These are phyloP conservation scores for Colletotrichum viniferum DNA, from an alignment of 2,329 filamentous ascomycete genomes.

Conservation along the genomic window DNA sequence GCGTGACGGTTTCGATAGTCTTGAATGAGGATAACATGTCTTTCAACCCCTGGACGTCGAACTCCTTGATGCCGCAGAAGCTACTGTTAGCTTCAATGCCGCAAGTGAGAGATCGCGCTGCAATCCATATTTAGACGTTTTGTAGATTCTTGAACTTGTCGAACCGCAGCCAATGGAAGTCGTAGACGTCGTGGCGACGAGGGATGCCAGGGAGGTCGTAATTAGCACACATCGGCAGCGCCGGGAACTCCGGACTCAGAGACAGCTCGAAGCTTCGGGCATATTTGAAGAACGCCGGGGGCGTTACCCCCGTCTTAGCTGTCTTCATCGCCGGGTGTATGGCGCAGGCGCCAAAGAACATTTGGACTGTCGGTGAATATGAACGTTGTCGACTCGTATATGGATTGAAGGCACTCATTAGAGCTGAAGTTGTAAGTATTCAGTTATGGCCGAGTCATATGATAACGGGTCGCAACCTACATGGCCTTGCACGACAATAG, in stretches of 20 bases:
- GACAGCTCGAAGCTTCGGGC: neutral
- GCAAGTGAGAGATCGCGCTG: neutral
- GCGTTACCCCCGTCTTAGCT: neutral
- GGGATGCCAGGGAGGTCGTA: neutral
- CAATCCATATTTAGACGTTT: neutral
- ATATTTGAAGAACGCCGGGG: neutral
- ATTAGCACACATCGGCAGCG: neutral
- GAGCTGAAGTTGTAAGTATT: neutral
- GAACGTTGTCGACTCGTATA: slow-evolving; percentile 9
- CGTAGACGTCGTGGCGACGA: neutral
- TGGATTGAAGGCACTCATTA: neutral
- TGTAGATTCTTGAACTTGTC: neutral
- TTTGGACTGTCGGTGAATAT: neutral
- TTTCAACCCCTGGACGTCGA: neutral
- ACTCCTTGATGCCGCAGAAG: neutral
- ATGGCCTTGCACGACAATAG: slow-evolving; percentile 2
- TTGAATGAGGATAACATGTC: neutral
- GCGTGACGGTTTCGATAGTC: neutral
- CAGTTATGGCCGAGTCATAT: neutral
- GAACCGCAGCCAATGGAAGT: slow-evolving; percentile 5
- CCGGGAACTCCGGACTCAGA: neutral
- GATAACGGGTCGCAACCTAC: neutral
- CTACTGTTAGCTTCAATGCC: neutral
- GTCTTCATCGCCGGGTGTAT: neutral
- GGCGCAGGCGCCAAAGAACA: neutral